Evolutionary conservation across 202 grass and related monocot species (phyloP), one percentile per base, ranked within the genome.

Genomic region (Alloteropsis angusta): DNA sequence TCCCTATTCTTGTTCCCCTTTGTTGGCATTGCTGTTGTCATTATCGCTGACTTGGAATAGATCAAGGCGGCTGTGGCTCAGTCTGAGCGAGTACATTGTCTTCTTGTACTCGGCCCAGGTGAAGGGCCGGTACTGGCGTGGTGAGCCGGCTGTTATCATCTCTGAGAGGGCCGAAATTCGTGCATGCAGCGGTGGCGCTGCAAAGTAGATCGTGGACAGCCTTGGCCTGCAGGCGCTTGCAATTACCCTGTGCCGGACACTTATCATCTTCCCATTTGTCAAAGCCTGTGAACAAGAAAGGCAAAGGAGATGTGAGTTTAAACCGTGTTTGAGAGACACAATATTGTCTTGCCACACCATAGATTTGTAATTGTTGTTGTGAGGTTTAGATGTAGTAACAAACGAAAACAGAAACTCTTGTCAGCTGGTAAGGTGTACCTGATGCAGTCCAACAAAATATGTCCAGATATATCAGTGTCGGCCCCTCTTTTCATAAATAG

Each of bases 81-180:
- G 92, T 82, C 88, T 85, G 45, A 93, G 88, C 3, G 90, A 85
- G 81, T 99, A 99, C 96, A 99, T 99, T 42, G 89, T 87, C 48
- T 79, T 93, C 88, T 99, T 99, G 86, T 91, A 99, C 76, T 99
- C 96, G 0, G 87, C 86, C 96, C 96, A 99, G 60, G 96, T 99
- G 84, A 99, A 99, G 7, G 90, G 59, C 7, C 80, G 82, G 65
- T 99, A 99, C 28, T 35, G 84, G 45, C 69, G 5, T 0, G 86
- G 90, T 48, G 64, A 35, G 18, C 21, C 6, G 1, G 79, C 65
- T n/a, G 88, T 91, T 54, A 99, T 54, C 23, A 37, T 96, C 68
- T 96, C 92, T 45, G 80, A 78, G 42, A 99, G 68, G 1, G 90
- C 79, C 4, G 80, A 93, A 57, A 99, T 99, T 53, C 74, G 70